These are phyloP conservation scores for Lentinula boryana DNA, from an alignment of 768 basidiomycete genomes.

Conservation along the genomic window DNA sequence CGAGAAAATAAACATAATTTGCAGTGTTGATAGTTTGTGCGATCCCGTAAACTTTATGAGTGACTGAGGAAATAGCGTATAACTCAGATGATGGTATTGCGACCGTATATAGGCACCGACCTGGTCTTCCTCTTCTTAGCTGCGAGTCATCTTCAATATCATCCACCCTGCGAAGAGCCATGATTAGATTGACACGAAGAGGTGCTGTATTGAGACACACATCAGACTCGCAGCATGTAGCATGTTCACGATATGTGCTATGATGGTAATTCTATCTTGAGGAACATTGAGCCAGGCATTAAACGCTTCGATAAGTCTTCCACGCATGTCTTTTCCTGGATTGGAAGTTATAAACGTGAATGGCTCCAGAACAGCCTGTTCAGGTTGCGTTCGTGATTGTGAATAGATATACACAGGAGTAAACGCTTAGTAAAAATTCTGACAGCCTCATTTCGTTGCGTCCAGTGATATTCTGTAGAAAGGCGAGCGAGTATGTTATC, in stretches of 20 bases:
- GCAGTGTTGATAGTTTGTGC: conserved; percentile 97
- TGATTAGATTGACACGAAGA: neutral
- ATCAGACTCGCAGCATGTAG: conserved; percentile 90
- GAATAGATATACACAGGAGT: neutral
- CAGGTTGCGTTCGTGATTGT: neutral
- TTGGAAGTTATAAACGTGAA: conserved; percentile 78
- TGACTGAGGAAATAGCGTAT: conserved; percentile 39
- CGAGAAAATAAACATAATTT: conserved; percentile 95
- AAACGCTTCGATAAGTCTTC: conserved; percentile 87
- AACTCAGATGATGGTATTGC: neutral
- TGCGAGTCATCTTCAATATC: conserved; percentile 93
- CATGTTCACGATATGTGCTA: conserved; percentile 85
- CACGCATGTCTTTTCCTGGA: conserved; percentile 91
- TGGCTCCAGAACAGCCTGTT: conserved; percentile 70
- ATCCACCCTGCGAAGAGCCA: conserved; percentile 57
- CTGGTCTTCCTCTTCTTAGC: conserved; percentile 79
- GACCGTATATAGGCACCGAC: conserved; percentile 24
- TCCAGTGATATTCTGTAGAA: conserved; percentile 3
- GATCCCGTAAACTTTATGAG: conserved; percentile 94
- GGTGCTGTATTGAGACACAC: conserved; percentile 33
- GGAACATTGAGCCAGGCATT: conserved; percentile 89
- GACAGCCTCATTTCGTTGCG: conserved; percentile 4
- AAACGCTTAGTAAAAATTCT: neutral
- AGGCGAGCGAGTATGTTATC: conserved; percentile 5
- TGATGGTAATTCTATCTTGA: conserved; percentile 57